A percentile compares a stretch with the other conserved stretches of the same genome.
phyloP scores from a whole-genome alignment of 148 eudicot species.

The Rhododendron simsii region DNA sequence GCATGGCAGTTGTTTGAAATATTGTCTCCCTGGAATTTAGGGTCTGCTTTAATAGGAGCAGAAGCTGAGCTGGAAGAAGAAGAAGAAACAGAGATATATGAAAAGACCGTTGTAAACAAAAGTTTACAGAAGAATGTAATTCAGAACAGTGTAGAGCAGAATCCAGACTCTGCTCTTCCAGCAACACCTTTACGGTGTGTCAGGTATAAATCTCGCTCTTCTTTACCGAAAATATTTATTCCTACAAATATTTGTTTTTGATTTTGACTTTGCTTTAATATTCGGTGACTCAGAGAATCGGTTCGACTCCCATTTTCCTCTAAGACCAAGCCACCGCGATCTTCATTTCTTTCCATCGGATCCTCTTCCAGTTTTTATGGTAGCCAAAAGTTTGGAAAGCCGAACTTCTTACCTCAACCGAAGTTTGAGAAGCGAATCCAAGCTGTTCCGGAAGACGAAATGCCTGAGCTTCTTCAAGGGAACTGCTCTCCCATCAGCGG shows the following conservation, averaged over 20 bases:
- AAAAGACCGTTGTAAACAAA: conserved; percentile 30
- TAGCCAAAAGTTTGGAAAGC: conserved; percentile 35
- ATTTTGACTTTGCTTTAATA: not conserved
- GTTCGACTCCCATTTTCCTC: conserved; percentile 49
- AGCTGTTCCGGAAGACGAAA: conserved; percentile 45
- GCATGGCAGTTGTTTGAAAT: not conserved
- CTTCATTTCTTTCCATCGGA: conserved; percentile 35
- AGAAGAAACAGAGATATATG: conserved; percentile 27
- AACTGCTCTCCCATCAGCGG: conserved; percentile 42
- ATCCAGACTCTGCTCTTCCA: conserved; percentile 42
- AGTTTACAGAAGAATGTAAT: conserved; percentile 27
- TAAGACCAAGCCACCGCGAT: conserved; percentile 65
- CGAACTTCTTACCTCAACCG: conserved; percentile 35
- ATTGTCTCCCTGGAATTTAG: conserved; percentile 15
- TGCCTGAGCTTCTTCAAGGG: conserved; percentile 55
- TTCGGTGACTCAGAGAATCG: conserved; percentile 34
- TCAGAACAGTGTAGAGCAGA: conserved; percentile 34
- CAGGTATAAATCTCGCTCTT: conserved; percentile 37
- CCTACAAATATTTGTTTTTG: not conserved
- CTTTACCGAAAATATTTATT: not conserved
- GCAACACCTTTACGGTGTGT: conserved; percentile 53
- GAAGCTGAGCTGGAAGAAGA: conserved; percentile 60
- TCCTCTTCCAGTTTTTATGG: conserved; percentile 30
- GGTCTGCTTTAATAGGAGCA: conserved; percentile 33
- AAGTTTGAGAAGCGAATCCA: conserved; percentile 37